These are phyloP conservation scores for Ceratobasidium sp. DNA, from an alignment of 1,284 basidiomycete species.

Conservation along the genomic window DNA sequence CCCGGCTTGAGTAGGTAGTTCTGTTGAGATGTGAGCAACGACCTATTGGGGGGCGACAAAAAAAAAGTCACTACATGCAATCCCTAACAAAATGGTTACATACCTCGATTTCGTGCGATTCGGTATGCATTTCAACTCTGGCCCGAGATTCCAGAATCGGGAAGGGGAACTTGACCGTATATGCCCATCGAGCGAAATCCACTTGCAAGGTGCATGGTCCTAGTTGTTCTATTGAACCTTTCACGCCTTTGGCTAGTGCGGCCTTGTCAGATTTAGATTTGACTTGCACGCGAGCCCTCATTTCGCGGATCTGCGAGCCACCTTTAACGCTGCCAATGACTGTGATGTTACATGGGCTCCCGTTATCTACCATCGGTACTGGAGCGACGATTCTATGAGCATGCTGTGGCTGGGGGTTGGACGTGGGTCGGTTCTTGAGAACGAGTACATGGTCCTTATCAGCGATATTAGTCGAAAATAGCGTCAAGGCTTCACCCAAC, in stretches of 20 bases:
- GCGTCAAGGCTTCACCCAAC: background rate
- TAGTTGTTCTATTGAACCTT: background rate
- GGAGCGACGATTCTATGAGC: background rate
- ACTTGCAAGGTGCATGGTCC: slow-evolving; percentile 23
- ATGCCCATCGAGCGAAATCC: background rate
- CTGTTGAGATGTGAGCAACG: background rate
- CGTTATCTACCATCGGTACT: background rate
- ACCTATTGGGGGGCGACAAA: slow-evolving; percentile 2
- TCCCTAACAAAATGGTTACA: background rate
- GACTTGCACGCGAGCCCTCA: slow-evolving; percentile 1
- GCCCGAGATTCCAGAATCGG: slow-evolving; percentile 7
- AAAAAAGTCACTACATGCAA: background rate
- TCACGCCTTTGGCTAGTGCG: background rate
- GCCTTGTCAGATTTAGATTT: slow-evolving; percentile 2
- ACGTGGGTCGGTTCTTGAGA: slow-evolving; percentile 24
- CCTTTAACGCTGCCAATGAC: background rate
- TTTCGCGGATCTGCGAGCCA: background rate
- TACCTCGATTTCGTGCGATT: slow-evolving; percentile 21
- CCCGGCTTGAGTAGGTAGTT: background rate
- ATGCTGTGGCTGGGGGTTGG: slow-evolving; percentile 2
- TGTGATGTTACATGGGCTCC: background rate
- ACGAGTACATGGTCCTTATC: slow-evolving; percentile 21
- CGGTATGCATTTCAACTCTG: background rate
- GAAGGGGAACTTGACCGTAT: slow-evolving; percentile 10
- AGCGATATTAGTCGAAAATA: background rate